A percentile compares a stretch with the other conserved stretches of the same genome.
phyloP scores from a whole-genome alignment of 2,329 filamentous ascomycete genomes.

The Elsinoe fawcettii region DNA sequence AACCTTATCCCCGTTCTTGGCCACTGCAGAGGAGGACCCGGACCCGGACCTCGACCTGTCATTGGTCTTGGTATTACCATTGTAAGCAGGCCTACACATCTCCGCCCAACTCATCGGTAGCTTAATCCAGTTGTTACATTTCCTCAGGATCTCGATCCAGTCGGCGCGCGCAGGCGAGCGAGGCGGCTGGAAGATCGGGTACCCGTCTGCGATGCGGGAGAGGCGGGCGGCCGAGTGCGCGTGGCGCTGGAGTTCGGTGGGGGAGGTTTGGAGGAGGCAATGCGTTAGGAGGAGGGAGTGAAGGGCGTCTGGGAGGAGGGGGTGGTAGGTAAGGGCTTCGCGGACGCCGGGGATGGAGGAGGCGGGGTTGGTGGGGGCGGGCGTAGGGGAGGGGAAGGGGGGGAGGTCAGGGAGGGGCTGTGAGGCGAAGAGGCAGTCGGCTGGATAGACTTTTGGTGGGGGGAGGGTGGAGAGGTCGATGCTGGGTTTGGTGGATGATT shows the following conservation, averaged over 20 bases:
- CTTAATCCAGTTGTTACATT: constrained; percentile 61
- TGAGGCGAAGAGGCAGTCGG: constrained; percentile 63
- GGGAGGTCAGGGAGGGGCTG: constrained; percentile 60
- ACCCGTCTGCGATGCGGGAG: constrained; percentile 65
- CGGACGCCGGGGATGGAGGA: constrained; percentile 36
- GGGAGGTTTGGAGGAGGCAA: constrained; percentile 68
- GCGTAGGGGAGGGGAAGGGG: constrained; percentile 48
- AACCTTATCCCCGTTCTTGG: constrained; percentile 9
- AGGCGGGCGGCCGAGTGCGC: constrained; percentile 75
- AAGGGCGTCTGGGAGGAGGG: constrained; percentile 68
- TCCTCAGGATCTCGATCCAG: constrained; percentile 68
- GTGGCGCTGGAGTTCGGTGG: constrained; percentile 69
- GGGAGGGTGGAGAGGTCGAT: constrained; percentile 29
- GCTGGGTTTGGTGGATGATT: background rate
- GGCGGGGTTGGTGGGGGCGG: constrained; percentile 22
- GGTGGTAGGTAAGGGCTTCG: constrained; percentile 71
- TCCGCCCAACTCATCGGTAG: constrained; percentile 60
- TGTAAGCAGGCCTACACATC: constrained; percentile 50
- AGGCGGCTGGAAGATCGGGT: constrained; percentile 69
- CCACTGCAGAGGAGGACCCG: background rate
- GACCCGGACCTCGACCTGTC: background rate
- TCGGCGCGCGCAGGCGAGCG: constrained; percentile 66
- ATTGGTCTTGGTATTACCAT: constrained; percentile 29
- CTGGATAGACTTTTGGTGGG: constrained; percentile 44
- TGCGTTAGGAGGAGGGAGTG: constrained; percentile 73